Evolutionary conservation across 257 asterid species (phyloP), one percentile per base, ranked within the genome.

Genomic region (Solanum raphanifolium): DNA sequence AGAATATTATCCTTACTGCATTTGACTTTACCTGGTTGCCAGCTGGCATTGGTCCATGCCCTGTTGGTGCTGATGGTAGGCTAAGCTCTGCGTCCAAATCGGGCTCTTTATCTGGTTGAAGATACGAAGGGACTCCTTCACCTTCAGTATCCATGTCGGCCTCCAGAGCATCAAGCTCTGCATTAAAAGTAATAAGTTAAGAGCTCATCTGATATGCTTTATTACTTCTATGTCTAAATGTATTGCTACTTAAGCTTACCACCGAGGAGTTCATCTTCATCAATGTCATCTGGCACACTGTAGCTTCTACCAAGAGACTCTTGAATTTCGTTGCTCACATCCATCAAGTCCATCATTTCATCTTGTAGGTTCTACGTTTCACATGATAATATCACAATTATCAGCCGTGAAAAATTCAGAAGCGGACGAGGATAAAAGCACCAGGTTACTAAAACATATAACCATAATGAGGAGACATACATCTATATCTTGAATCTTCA

Each of bases 281-380:
- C 99, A 68, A 97, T 91, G 92, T 97, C 99, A 91, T 97, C 98
- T 60, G 99, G 99, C 6, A 97, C 97, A 86, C 87, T 94, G 88
- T 97, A 97, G 95, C 98, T 97, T 92, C 99, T 92, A 76, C 99
- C 99, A 85, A 97, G 99, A 62, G 98, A 90, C 90, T 97, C 99
- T 90, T 97, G 99, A 90, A 97, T 95, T 93, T 97, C 99, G 87
- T 90, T 93, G 91, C 99, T 97, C 89, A 95, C 98, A 89, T 96
- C 99, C 99, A 97, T 97, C 88, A 97, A 94, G 94, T 96, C 99
- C 98, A 97, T 89, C 99, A 97, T 96, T 90, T 97, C 98, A 92
- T 97, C 99, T 96, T 97, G 99, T 88, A 97, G 90, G 89, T 91
- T 96, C 99, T 97, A 90, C 7, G 18, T 52, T 73, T 41, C 39